Conservation (phyloP, 805 yeast species). For the Wickerhamomyces tratensis region DNA sequence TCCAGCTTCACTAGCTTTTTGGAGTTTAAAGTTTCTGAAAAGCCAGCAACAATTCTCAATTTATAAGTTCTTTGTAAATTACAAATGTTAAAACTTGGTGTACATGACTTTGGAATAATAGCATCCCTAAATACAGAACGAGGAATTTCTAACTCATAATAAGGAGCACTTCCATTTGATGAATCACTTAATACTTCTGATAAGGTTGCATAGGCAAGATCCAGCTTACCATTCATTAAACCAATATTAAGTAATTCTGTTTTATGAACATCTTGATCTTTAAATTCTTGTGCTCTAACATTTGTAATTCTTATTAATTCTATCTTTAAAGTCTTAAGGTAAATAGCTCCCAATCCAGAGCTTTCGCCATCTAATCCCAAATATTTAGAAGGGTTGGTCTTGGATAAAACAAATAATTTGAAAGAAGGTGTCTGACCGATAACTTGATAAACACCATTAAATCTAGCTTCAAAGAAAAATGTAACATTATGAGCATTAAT, state of each 20-base stretch:
- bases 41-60: conserved; percentile 24
- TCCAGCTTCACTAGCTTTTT: background rate
- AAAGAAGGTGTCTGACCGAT: conserved; percentile 11
- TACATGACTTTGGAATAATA: conserved; percentile 33
- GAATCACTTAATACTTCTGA: conserved; percentile 2
- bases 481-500: conserved; percentile 4
- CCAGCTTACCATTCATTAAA: conserved; percentile 1
- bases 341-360: conserved; percentile 40
- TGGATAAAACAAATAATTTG: conserved; percentile 14
- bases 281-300: conserved; percentile 9
- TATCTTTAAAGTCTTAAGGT: conserved; percentile 28
- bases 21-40: conserved; percentile 4
- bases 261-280: conserved; percentile 1
- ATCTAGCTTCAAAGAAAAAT: conserved; percentile 8
- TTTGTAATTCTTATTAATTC: conserved; percentile 12
- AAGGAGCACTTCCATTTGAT: conserved; percentile 24
- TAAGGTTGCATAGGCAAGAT: conserved; percentile 2
- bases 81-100: conserved; percentile 50
- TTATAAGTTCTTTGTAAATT: conserved; percentile 39
- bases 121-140: conserved; percentile 25
- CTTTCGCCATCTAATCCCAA: conserved; percentile 28
- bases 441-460: conserved; percentile 5
- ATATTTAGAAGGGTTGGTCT: conserved; percentile 12
- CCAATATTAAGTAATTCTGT: background rate
- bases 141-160: conserved; percentile 24